Conservation (phyloP, 169 alveolate genomes). For the Plasmodium coatneyi region DNA sequence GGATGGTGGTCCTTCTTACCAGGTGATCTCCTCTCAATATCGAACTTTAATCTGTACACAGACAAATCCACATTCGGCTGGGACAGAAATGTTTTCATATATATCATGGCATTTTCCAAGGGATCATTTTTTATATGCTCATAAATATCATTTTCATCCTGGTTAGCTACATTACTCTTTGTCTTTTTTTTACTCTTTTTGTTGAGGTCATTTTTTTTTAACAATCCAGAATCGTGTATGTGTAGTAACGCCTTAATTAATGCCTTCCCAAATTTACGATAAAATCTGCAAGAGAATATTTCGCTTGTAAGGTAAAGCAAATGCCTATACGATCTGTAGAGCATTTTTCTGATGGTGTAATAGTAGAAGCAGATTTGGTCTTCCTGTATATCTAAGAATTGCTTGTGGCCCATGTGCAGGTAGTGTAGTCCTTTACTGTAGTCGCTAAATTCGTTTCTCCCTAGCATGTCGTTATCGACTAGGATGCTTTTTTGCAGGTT, state of each 20-base stretch:
- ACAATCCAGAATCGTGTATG: slow-evolving; percentile 33
- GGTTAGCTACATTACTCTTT: neutral
- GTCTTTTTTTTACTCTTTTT: slow-evolving; percentile 51
- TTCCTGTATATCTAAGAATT: slow-evolving; percentile 64
- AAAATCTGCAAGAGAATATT: slow-evolving; percentile 47
- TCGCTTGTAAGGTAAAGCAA: slow-evolving; percentile 28
- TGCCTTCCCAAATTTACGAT: slow-evolving; percentile 53
- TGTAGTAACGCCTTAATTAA: slow-evolving; percentile 44
- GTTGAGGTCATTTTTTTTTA: slow-evolving; percentile 10
- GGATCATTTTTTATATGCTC: slow-evolving; percentile 61
- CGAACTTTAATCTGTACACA: slow-evolving; percentile 24
- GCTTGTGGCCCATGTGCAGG: slow-evolving; percentile 64
- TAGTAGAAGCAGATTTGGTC: slow-evolving; percentile 62
- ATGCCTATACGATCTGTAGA: slow-evolving; percentile 52
- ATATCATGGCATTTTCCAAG: slow-evolving; percentile 49
- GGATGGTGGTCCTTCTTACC: neutral
- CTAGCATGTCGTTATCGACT: slow-evolving; percentile 27
- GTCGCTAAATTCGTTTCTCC: slow-evolving; percentile 32
- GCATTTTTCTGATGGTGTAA: slow-evolving; percentile 42
- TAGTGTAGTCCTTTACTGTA: slow-evolving; percentile 34
- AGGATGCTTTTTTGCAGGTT: slow-evolving; percentile 25
- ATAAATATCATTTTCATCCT: slow-evolving; percentile 48
- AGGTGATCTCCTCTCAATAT: slow-evolving; percentile 49
- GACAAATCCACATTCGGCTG: slow-evolving; percentile 61
- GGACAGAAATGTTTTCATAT: slow-evolving; percentile 70